Evolutionary conservation across 345 rosid species (phyloP).

Genomic region (Hypericum perforatum): DNA sequence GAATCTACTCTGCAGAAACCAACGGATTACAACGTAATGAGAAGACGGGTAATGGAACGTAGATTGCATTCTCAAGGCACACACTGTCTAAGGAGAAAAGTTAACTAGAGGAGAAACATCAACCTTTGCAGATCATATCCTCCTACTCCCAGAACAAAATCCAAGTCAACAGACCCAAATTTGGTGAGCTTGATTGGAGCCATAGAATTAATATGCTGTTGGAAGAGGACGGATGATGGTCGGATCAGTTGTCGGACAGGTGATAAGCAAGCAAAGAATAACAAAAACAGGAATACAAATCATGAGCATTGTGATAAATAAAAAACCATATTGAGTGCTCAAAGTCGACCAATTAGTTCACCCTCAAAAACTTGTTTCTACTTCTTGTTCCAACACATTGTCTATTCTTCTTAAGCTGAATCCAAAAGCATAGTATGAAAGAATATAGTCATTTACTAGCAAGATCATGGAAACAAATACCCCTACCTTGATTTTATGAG

Average conservation of each 20-base stretch:
- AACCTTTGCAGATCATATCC: constrained; percentile 77
- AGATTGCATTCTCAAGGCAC: too few species aligned
- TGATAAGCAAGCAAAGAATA: too few species aligned
- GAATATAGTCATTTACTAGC: not conserved
- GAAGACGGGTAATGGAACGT: not conserved
- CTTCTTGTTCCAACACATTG: too few species aligned
- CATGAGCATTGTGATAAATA: too few species aligned
- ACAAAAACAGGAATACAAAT: too few species aligned
- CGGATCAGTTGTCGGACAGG: too few species aligned
- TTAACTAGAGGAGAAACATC: constrained; percentile 1
- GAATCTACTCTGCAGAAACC: constrained; percentile 47
- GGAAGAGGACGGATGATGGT: not conserved
- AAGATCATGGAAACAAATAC: not conserved
- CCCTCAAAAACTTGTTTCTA: too few species aligned
- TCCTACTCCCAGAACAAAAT: constrained; percentile 67
- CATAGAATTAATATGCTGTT: constrained; percentile 51
- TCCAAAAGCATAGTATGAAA: not conserved
- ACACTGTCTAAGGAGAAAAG: too few species aligned
- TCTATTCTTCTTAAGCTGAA: not conserved
- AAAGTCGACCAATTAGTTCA: too few species aligned
- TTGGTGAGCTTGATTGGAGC: constrained; percentile 53
- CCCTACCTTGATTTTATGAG: constrained; percentile 47
- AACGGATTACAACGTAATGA: not conserved
- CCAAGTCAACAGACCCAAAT: constrained; percentile 58
- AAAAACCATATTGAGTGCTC: too few species aligned